Conservation (phyloP, 1,284 basidiomycete species). For the Ustilago crameri region DNA sequence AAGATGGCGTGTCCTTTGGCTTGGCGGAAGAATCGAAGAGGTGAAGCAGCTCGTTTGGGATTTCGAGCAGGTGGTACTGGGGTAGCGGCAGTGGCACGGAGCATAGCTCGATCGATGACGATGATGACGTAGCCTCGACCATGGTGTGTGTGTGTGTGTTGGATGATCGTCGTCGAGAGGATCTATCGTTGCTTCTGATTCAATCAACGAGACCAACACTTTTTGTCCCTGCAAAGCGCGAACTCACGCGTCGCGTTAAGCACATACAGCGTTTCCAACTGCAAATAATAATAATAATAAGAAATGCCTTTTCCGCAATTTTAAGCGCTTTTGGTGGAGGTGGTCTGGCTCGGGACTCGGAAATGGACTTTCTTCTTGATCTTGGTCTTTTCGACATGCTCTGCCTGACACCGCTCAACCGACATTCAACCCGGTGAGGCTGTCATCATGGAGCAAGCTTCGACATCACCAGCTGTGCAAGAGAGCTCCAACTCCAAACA, state of each 20-base stretch:
- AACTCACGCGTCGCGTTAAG: conserved; percentile 39
- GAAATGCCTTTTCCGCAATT: neutral
- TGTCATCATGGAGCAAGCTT: conserved; percentile 4
- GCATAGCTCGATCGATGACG: conserved; percentile 35
- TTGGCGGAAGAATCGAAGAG: conserved; percentile 31
- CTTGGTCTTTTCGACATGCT: conserved; percentile 9
- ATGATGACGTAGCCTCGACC: conserved; percentile 7
- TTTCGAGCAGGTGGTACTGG: conserved; percentile 50
- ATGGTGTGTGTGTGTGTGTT: neutral
- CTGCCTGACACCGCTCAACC: neutral
- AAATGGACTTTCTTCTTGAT: neutral
- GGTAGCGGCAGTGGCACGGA: conserved; percentile 28
- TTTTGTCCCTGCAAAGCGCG: conserved; percentile 5
- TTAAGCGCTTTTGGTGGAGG: conserved; percentile 19
- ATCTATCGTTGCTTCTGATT: neutral
- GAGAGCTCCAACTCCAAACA: conserved; percentile 2
- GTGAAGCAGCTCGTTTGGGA: conserved; percentile 50
- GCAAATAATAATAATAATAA: no score
- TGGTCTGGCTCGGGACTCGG: conserved; percentile 18
- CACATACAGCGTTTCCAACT: conserved; percentile 18
- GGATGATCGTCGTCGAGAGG: neutral
- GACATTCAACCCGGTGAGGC: neutral
- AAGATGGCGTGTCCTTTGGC: conserved; percentile 6
- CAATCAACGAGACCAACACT: conserved; percentile 36
- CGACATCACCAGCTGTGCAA: neutral